Evolutionary conservation across 768 basidiomycete genomes (phyloP), one percentile per base, ranked within the genome.

Genomic region (Jaapia argillacea): DNA sequence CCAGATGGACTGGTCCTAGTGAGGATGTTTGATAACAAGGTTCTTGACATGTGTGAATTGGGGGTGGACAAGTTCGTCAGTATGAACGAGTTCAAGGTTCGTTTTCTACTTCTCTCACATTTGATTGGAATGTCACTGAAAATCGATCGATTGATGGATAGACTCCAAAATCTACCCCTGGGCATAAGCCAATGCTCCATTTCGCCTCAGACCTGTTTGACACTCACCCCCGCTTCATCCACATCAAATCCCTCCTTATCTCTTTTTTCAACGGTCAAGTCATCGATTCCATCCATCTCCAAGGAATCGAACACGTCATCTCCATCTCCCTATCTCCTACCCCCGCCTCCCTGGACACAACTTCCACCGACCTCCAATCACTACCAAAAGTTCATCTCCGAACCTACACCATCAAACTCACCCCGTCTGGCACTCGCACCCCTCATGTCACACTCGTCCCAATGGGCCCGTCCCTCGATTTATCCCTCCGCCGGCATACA

Each of bases 151-250:
- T 26, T 1, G n/a, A 20, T 18, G 24, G 12, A 13, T 55, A 92
- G 96, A 84, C 85, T 33, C 71, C 79, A 20, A 97, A 94, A 75
- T 81, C 85, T 12, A 84, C 90, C 3, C 79, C 85, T 20, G 94
- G 92, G 6, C 79, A 90, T 53, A 83, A 87, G 53, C 94, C 96
- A 37, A 64, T 97, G 51, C 81, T 99, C 72, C 90, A 94, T 58
- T 99, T 99, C 57, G 88, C 91, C 12, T 93, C 91, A 1, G 88
- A 90, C 48, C 72, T 97, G 6, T 99, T 98, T 61, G 91, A 94
- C 53, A 81, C 88, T 1, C 91, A 98, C 60, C 91, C 94, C 1
- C 82, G 90, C 7, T 93, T 86, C 60, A 68, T 81, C 5, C 92
- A 93, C 56, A 71, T 97, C 51, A 98, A 96, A 67, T 93, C 89